A percentile compares a stretch with the other conserved stretches of the same genome.
phyloP scores from a whole-genome alignment of 208 protist genomes.

The Crithidia thermophila region DNA sequence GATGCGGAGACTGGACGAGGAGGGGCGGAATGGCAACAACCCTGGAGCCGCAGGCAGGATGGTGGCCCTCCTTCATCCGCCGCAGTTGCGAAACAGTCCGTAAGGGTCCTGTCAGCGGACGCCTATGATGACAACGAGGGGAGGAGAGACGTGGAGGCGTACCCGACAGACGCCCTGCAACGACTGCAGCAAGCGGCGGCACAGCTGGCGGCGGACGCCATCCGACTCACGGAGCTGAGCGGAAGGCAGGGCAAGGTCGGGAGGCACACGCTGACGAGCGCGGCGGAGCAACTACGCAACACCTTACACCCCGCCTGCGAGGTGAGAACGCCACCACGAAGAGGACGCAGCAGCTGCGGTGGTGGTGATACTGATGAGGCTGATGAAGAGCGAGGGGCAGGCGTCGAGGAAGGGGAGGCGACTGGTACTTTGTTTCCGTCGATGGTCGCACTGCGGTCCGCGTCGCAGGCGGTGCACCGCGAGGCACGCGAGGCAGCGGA shows the following conservation, averaged over 20 bases:
- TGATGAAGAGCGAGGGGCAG: not conserved
- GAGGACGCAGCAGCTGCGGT: not conserved
- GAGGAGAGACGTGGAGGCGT: constrained; percentile 7
- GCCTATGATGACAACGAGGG: not conserved
- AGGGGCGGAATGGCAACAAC: too few species aligned
- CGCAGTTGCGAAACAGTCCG: too few species aligned
- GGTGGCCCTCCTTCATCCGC: too few species aligned
- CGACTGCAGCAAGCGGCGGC: constrained; percentile 17
- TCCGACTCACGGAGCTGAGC: not conserved
- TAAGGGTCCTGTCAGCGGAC: not conserved
- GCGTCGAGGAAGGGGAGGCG: not conserved
- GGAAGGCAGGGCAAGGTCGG: not conserved
- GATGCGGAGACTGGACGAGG: too few species aligned
- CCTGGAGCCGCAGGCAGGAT: too few species aligned
- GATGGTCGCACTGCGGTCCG: constrained; percentile 22
- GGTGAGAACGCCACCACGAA: too few species aligned
- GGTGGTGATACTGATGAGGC: not conserved
- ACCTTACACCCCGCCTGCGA: too few species aligned
- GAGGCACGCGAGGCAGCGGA: constrained; percentile 33
- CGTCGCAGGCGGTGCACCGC: constrained; percentile 31
- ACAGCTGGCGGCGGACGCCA: constrained; percentile 17
- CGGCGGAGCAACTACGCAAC: not conserved
- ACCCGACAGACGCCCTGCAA: constrained; percentile 20
- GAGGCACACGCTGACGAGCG: not conserved
- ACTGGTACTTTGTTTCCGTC: constrained; percentile 13